phyloP scores from a whole-genome alignment of 352 stramenopile genomes.

The Sclerospora graminicola region DNA sequence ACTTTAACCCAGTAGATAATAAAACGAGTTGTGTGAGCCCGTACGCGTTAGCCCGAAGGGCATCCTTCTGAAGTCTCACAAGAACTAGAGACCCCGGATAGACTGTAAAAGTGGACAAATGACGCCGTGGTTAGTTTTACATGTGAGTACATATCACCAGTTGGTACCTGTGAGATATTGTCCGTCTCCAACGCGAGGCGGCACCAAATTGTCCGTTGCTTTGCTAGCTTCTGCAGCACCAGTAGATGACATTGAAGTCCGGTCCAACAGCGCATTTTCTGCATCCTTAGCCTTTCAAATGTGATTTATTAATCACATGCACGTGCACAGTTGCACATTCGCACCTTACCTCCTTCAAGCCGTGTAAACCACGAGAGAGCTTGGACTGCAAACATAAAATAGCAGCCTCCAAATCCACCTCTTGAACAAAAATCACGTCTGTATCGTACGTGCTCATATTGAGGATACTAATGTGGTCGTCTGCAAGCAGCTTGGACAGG shows the following conservation, averaged over 20 bases:
- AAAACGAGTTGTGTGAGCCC: slow-evolving; percentile 74
- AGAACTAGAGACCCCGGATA: slow-evolving; percentile 70
- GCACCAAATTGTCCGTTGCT: background rate
- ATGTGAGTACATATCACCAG: background rate
- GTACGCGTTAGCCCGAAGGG: slow-evolving; percentile 58
- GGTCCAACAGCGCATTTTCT: slow-evolving; percentile 27
- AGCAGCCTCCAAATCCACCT: slow-evolving; percentile 47
- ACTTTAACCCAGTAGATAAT: slow-evolving; percentile 23
- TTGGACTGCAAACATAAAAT: slow-evolving; percentile 71
- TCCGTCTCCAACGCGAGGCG: slow-evolving; percentile 41
- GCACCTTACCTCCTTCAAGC: slow-evolving; percentile 56
- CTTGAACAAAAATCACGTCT: slow-evolving; percentile 83
- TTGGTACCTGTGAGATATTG: slow-evolving; percentile 64
- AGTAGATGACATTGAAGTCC: slow-evolving; percentile 10
- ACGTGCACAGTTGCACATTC: background rate
- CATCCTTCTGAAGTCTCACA: slow-evolving; percentile 66
- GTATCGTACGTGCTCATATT: slow-evolving; percentile 88
- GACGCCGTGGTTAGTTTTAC: background rate
- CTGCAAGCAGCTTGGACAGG: slow-evolving; percentile 69
- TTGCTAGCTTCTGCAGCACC: slow-evolving; percentile 11
- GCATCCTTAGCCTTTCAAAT: slow-evolving; percentile 40
- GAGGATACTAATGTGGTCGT: slow-evolving; percentile 83
- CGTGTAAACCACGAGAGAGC: slow-evolving; percentile 64
- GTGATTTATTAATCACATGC: no score
- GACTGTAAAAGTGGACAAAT: slow-evolving; percentile 21